Percentiles rank a stretch among this genome's conserved stretches.
These are phyloP conservation scores for Rosa multiflora DNA, from an alignment of 306 rosid species.

Conservation along the genomic window DNA sequence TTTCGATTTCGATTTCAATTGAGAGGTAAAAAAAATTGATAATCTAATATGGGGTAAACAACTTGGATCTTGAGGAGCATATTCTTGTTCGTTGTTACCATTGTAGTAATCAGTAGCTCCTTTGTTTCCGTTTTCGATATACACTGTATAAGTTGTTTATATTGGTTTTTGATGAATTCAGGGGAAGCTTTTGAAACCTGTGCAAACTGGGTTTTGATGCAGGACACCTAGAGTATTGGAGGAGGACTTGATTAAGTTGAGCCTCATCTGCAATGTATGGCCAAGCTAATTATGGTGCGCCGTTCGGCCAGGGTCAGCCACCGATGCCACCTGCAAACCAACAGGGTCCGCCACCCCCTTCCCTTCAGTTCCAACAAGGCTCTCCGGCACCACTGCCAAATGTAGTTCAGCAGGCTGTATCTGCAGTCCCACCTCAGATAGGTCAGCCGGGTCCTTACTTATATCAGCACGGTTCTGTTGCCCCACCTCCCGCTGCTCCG, in stretches of 20 bases:
- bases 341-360: conserved; percentile 31
- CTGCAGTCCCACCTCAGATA: conserved; percentile 35
- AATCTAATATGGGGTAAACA: neutral
- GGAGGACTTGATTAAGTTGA: conserved; percentile 15
- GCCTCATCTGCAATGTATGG: conserved; percentile 52
- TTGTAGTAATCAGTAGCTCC: neutral
- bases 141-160: neutral
- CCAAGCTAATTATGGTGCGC: conserved; percentile 53
- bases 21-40: too few relatives aligned
- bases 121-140: neutral
- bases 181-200: conserved; percentile 13
- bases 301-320: conserved; percentile 42
- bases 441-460: too few relatives aligned
- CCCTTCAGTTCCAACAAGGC: conserved; percentile 32
- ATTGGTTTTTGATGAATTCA: neutral
- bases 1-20: neutral
- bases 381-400: conserved; percentile 22
- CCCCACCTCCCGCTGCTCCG: too few relatives aligned
- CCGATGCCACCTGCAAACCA: conserved; percentile 47
- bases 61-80: neutral
- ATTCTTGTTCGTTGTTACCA: neutral
- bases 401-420: conserved; percentile 29
- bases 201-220: conserved; percentile 30
- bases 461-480: too few relatives aligned
- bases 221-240: conserved; percentile 17